Evolutionary conservation across 2,329 filamentous ascomycete genomes (phyloP), one percentile per base, ranked within the genome.

Genomic region (Sarocladium kiliense): DNA sequence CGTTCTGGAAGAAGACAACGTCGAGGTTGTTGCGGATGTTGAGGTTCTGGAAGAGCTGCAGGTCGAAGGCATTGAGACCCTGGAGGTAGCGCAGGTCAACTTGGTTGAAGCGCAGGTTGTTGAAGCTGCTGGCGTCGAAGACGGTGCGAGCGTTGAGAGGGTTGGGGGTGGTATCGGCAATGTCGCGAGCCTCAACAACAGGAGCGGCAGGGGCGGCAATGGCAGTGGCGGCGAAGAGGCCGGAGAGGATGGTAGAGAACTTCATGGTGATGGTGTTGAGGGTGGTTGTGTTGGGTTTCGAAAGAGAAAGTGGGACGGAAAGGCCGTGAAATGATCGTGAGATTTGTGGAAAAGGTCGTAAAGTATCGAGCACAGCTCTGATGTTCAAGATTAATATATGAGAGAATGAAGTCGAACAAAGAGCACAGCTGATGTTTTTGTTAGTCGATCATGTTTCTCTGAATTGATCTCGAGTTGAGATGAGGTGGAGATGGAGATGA

Each of bases 191-290:
- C 66, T 32, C 30, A 32, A 12, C 12, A 12, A 12, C 12, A 12
- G 30, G 65, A 55, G 65, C 62, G 56, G 71, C 62, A 42, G 77
- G 76, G 50, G 74, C 74, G 53, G 76, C 76, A 54, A 65, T 60
- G 58, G 67, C 74, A 58, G 78, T 63, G 58, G 75, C 72, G 60
- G 75, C 75, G 55, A 78, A 68, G 56, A 69, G 68, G 65, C 72
- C 67, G 64, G 71, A 63, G 66, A 80, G 57, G 67, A 80, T 63
- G 59, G 70, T 71, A 53, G 72, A 65, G 68, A 71, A 66, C 74
- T 79, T 77, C 77, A 80, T 80, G 61, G 72, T 78, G 73, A 66
- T 55, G 60, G 62, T n/a, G n/a, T 61, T 55, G 12, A 58, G 49
- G 56, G 59, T 57, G 36, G 36, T 39, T 39, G 7, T 18, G 7